Evolutionary conservation across 371 early-diverging fungal genomes (phyloP), one percentile per base, ranked within the genome.

Genomic region (Rhizomucor miehei): DNA sequence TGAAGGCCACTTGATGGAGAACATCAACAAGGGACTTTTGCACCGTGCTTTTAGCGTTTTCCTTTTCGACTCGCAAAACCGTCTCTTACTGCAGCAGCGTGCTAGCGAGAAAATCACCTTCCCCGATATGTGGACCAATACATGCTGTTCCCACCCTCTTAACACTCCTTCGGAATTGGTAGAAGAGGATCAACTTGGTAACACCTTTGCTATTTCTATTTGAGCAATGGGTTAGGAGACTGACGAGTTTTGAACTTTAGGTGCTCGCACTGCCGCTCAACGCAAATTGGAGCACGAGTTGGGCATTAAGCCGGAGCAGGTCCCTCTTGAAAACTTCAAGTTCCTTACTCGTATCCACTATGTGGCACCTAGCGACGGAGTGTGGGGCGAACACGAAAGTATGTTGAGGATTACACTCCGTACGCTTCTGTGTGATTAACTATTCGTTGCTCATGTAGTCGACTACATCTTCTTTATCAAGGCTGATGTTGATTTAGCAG

Each of bases 31-130:
- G 50, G 92, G 93, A 3, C 77, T 93, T 36, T 80, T 98, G 54
- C 98, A 98, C 79, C 91, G 98, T 38, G 98, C 98, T 16, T 98
- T 98, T 77, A 89, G 89, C 44, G 96, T 97, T 35, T 98, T 98
- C 66, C 73, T 97, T 39, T 98, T 98, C 80, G 85, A 93, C 55
- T 75, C 79, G 38, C 57, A 79, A 59, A 84, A 84, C 65, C 79
- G 87, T 58, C 84, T 98, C 12, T 81, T 98, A 40, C 82, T 97
- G 52, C 97, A 98, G 69, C 94, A 92, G 69, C 89, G 98, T 23
- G 91, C 98, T 2, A 69, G 73, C 13, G 97, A 95, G 65, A 98
- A 98, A 76, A 96, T 97, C 72, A 98, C 98, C 4, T 98, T 98
- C 69, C 98, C 98, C 12, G 89, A 89, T 44, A 86, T 86, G 82